phyloP scores from a whole-genome alignment of 176 grass and related monocot genomes.

The Eleusine coracana region DNA sequence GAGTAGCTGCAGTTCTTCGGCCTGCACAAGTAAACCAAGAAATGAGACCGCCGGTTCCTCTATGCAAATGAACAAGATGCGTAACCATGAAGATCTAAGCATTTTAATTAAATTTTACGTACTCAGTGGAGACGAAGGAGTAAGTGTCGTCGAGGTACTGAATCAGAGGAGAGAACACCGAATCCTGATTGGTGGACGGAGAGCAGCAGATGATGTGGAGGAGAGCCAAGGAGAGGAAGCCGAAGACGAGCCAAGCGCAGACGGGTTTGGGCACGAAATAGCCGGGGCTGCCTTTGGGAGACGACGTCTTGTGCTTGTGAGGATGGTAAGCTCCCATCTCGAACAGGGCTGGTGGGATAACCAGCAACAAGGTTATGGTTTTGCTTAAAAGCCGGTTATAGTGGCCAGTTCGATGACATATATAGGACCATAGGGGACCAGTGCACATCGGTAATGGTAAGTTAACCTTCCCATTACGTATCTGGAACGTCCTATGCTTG shows the following conservation, averaged over 20 bases:
- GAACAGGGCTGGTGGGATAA: neutral
- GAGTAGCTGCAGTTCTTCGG: conserved; percentile 38
- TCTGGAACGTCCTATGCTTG: neutral
- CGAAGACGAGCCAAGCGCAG: conserved; percentile 23
- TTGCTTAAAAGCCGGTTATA: neutral
- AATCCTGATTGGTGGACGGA: neutral
- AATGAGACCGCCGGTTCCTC: neutral
- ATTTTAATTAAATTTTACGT: neutral
- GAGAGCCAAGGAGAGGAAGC: conserved; percentile 24
- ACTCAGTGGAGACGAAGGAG: conserved; percentile 17
- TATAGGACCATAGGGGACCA: neutral
- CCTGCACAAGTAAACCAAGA: neutral
- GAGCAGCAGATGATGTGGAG: conserved; percentile 36
- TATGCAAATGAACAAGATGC: neutral
- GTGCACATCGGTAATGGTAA: neutral
- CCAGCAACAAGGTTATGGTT: neutral
- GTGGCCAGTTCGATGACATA: conserved; percentile 3
- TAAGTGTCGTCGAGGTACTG: conserved; percentile 28
- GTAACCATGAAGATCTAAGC: too few species aligned
- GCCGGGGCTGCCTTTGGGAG: neutral
- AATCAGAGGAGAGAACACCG: conserved; percentile 16
- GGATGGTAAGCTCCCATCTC: conserved; percentile 25
- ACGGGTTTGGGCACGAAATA: conserved; percentile 1
- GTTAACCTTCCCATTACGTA: neutral
- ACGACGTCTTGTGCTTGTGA: neutral